phyloP scores from a whole-genome alignment of 257 asterid species.

The Salvia hispanica region DNA sequence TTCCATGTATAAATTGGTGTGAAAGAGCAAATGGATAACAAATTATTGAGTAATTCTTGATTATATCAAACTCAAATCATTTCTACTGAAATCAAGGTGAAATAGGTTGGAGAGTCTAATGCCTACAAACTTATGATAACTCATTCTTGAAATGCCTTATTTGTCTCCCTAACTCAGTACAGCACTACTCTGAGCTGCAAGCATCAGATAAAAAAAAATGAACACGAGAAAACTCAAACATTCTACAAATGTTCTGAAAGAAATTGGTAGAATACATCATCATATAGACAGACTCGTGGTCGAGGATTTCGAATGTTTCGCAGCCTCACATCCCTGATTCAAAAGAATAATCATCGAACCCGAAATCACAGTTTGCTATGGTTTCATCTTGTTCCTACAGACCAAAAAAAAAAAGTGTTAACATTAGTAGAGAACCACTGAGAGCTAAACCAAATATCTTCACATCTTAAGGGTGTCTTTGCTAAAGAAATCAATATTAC shows the following conservation, averaged over 20 bases:
- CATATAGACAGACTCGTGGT: slow-evolving; percentile 45
- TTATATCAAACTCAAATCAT: not conserved
- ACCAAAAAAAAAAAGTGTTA: slow-evolving; percentile 11
- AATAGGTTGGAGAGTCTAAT: not conserved
- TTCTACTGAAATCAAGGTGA: not conserved
- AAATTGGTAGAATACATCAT: slow-evolving; percentile 32
- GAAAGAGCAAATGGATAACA: not conserved
- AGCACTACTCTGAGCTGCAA: slow-evolving; percentile 27
- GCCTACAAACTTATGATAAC: slow-evolving; percentile 10
- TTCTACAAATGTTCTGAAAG: slow-evolving; percentile 31
- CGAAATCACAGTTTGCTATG: slow-evolving; percentile 51
- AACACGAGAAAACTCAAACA: slow-evolving; percentile 26
- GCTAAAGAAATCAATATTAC: not conserved
- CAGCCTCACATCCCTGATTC: slow-evolving; percentile 49
- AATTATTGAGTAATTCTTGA: not conserved
- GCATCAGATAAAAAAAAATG: slow-evolving; percentile 13
- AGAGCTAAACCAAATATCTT: not conserved
- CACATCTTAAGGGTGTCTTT: not conserved
- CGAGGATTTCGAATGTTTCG: slow-evolving; percentile 22
- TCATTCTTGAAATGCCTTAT: slow-evolving; percentile 29
- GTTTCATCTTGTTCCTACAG: slow-evolving; percentile 72
- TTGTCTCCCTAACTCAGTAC: slow-evolving; percentile 23
- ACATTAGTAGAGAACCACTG: not conserved
- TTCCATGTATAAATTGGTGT: not conserved
- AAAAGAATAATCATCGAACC: slow-evolving; percentile 55